Conservation (phyloP, 345 rosid species). For the Ceriops tagal region DNA sequence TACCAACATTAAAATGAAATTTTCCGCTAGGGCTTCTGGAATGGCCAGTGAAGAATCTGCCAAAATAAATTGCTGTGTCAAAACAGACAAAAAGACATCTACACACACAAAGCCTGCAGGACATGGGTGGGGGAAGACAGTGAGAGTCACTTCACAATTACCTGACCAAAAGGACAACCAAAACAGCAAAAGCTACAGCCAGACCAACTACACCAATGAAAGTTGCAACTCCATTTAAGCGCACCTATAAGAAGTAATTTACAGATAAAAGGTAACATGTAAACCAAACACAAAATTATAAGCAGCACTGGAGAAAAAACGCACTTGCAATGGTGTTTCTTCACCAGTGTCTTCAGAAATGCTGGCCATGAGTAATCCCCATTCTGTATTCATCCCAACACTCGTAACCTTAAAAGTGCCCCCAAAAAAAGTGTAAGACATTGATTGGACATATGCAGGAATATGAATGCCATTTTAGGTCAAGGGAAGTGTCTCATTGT, state of each 20-base stretch:
- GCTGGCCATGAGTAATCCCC: conserved; percentile 40
- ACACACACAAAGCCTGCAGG: neutral
- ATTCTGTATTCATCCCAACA: conserved; percentile 35
- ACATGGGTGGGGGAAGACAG: neutral
- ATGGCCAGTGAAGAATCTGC: conserved; percentile 82
- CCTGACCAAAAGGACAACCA: conserved; percentile 79
- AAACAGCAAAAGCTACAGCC: conserved; percentile 72
- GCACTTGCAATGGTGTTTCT: conserved; percentile 38
- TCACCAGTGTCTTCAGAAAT: conserved; percentile 38
- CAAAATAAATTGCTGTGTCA: neutral
- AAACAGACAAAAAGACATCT: neutral
- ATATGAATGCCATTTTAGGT: neutral
- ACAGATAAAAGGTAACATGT: neutral
- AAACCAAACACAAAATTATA: conserved; percentile 2
- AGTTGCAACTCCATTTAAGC: conserved; percentile 97
- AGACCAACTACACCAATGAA: conserved; percentile 93
- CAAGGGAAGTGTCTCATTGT: neutral
- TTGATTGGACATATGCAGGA: neutral
- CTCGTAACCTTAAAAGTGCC: conserved; percentile 22
- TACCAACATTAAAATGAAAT: conserved; percentile 50
- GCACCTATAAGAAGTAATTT: conserved; percentile 49
- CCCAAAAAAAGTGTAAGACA: neutral
- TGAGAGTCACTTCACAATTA: conserved; percentile 12
- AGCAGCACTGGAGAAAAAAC: conserved; percentile 12
- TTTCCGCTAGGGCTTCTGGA: conserved; percentile 46